Conservation (phyloP, 805 yeast species). For the Saccharomycopsis synnaedendra region DNA sequence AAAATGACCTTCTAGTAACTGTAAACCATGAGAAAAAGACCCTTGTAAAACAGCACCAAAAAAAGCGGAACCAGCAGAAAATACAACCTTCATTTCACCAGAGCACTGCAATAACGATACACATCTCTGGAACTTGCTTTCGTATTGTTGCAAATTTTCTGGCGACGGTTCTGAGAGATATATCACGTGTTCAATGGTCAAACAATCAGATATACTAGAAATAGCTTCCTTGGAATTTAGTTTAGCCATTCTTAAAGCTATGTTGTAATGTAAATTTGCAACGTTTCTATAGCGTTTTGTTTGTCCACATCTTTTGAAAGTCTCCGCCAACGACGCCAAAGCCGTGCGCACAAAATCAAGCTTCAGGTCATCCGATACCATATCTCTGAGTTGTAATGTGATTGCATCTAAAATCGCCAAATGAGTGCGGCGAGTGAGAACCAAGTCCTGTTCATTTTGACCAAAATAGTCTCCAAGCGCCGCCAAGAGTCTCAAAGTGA, state of each 20-base stretch:
- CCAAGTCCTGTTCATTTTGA: too few relatives aligned
- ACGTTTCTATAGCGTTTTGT: constrained; percentile 33
- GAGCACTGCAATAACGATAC: neutral
- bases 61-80: too few relatives aligned
- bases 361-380: neutral
- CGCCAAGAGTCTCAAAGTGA: too few relatives aligned
- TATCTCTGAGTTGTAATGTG: constrained; percentile 1
- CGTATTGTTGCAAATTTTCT: constrained; percentile 1
- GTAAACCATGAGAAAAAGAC: too few relatives aligned
- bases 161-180: neutral
- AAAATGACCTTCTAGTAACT: too few relatives aligned
- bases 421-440: neutral
- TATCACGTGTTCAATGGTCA: constrained; percentile 1
- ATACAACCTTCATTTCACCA: neutral
- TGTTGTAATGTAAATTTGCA: constrained; percentile 33
- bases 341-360: constrained; percentile 9
- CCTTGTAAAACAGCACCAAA: too few relatives aligned
- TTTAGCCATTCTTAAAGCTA: constrained; percentile 22
- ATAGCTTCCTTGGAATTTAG: too few relatives aligned
- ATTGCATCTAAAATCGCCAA: constrained; percentile 4
- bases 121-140: neutral
- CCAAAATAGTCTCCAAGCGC: too few relatives aligned
- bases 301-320: constrained; percentile 20
- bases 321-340: constrained; percentile 17
- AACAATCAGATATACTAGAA: too few relatives aligned